Base-by-base conservation (phyloP, 129 eudicot species). In the Sambucus nigra region DNA sequence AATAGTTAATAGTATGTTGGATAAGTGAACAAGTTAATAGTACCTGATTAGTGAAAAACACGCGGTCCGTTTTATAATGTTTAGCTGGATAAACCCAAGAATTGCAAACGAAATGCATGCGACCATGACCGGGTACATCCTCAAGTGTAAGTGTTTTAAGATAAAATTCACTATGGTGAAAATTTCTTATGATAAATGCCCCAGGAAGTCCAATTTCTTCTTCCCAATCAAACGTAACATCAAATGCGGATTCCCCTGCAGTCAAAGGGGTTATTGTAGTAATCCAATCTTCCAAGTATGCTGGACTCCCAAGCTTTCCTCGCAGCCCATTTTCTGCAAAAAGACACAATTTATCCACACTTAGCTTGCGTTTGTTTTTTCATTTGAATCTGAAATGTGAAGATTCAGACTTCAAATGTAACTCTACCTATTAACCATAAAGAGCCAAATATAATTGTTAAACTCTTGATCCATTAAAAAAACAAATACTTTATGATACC, bases 21-120 rank as follows among this genome's bases (percentile, higher is more conserved):
- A 40, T 3, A 40, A 40, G 13, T 7, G 16, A 49, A 15, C 5
- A 32, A 27, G n/a, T 16, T 2, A 3, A 12, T 3, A 9, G 21
- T 65, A 84, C 88, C 88, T 80, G 75, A 57, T 80, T 76, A 19
- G 77, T 13, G 44, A 87, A 82, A 80, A 82, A 82, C 8, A 87
- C 12, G 16, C 96, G 88, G 20, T 79, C 80, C 0, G 56, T 48
- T 20, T 53, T 46, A 63, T 82, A 79, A 11, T 19, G 19, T 11
- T 73, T 39, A 19, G 88, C 63, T 0, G 86, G 86, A 52, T 82
- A 82, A 53, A 79, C 76, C 94, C 96, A 87, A 7, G 96, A 82
- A 22, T 82, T 76, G 77, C 94, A 82, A 11, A 67, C 74, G 66
- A 87, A 82, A 49, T 87, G 80, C 57, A 87, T 50, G 0, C 53